These are phyloP conservation scores for Phyllosticta capitalensis DNA, from an alignment of 2,329 filamentous ascomycete species.

Conservation along the genomic window DNA sequence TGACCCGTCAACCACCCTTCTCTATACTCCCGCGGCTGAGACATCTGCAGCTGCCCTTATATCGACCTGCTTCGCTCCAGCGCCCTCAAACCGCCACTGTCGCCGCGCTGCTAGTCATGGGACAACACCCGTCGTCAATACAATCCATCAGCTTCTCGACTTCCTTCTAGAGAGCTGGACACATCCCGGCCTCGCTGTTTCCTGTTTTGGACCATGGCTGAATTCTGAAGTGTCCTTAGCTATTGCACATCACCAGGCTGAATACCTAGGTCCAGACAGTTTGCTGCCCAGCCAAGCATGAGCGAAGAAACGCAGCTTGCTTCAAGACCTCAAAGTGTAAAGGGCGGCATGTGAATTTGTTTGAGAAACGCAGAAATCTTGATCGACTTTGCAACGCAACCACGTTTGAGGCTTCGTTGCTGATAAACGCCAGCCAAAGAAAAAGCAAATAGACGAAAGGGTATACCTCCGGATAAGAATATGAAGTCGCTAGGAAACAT, in stretches of 20 bases:
- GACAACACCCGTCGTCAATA: too few relatives aligned
- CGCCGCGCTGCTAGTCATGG: too few relatives aligned
- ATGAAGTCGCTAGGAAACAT: not conserved
- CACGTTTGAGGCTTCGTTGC: not conserved
- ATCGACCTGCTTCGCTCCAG: too few relatives aligned
- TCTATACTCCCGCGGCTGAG: too few relatives aligned
- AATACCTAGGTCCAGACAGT: not conserved
- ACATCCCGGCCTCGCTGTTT: not conserved
- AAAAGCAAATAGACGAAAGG: not conserved
- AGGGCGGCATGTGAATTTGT: too few relatives aligned
- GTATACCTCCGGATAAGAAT: not conserved
- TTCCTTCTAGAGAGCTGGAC: not conserved
- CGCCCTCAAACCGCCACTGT: too few relatives aligned
- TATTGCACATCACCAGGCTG: not conserved
- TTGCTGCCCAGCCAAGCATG: too few relatives aligned
- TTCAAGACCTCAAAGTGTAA: too few relatives aligned
- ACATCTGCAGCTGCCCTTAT: too few relatives aligned
- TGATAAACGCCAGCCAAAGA: not conserved
- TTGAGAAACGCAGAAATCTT: not conserved
- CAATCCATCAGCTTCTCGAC: too few relatives aligned
- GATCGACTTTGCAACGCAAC: not conserved
- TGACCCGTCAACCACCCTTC: too few relatives aligned
- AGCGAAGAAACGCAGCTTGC: too few relatives aligned
- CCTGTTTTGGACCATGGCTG: not conserved
- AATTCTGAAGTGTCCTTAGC: not conserved